Conservation (phyloP, 768 basidiomycete species). For the Nidularia sp. region DNA sequence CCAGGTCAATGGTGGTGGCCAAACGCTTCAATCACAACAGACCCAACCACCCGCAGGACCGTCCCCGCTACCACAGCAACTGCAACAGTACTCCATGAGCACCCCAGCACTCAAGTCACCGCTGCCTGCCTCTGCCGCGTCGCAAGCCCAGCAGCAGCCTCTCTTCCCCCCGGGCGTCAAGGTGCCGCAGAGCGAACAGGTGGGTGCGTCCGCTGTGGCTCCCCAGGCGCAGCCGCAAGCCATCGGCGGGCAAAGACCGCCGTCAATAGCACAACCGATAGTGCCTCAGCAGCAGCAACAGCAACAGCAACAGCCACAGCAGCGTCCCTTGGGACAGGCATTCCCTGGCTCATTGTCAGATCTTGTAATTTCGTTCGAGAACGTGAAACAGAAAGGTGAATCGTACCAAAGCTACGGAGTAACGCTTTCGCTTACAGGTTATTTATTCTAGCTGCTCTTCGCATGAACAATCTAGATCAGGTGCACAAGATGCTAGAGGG, state of each 20-base stretch:
- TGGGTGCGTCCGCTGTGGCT: slow-evolving; percentile 14
- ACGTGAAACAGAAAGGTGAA: slow-evolving; percentile 93
- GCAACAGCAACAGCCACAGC: no score
- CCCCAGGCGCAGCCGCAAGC: slow-evolving; percentile 28
- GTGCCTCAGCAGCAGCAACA: slow-evolving; percentile 28
- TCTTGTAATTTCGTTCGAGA: slow-evolving; percentile 91
- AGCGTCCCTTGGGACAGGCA: slow-evolving; percentile 31
- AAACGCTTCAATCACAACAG: slow-evolving; percentile 18
- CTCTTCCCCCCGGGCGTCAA: slow-evolving; percentile 73
- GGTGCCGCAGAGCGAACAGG: slow-evolving; percentile 42
- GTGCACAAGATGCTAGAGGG: slow-evolving; percentile 92
- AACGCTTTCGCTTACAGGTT: not conserved
- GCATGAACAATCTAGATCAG: slow-evolving; percentile 83
- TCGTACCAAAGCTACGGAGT: slow-evolving; percentile 6
- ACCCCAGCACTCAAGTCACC: slow-evolving; percentile 23
- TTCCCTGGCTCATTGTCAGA: slow-evolving; percentile 89
- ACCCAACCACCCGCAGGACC: slow-evolving; percentile 24
- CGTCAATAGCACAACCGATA: slow-evolving; percentile 47
- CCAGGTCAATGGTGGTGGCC: slow-evolving; percentile 20
- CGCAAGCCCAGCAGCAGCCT: slow-evolving; percentile 48
- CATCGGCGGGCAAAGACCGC: slow-evolving; percentile 45
- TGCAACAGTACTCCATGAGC: slow-evolving; percentile 24
- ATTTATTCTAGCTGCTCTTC: slow-evolving; percentile 54
- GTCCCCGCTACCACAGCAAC: slow-evolving; percentile 40
- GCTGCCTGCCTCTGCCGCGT: slow-evolving; percentile 32